Evolutionary conservation across 805 yeast genomes (phyloP).

Genomic region (Nakazawaea ishiwadae): DNA sequence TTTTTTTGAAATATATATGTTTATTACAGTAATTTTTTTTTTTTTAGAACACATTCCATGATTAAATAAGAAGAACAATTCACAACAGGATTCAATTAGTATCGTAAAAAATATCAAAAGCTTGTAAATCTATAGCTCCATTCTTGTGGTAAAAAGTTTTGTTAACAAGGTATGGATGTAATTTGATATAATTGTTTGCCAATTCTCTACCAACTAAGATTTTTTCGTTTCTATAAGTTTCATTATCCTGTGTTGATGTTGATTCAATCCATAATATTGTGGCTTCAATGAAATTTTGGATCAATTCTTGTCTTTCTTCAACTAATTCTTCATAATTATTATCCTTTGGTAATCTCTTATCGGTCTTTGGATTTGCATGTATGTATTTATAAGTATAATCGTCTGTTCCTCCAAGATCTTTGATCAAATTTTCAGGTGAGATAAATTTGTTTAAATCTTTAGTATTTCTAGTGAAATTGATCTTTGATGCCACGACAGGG

Average conservation of each 20-base stretch:
- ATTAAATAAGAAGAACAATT: too few species aligned
- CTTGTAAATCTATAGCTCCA: conserved; percentile 36
- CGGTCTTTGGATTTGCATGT: conserved; percentile 59
- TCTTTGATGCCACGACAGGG: conserved; percentile 92
- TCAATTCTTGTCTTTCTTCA: conserved; percentile 50
- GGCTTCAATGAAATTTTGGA: conserved; percentile 49
- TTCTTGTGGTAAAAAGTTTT: conserved; percentile 76
- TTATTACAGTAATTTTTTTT: conserved; percentile 13
- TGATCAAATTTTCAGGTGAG: conserved; percentile 56
- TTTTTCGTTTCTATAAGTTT: conserved; percentile 47
- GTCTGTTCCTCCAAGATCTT: conserved; percentile 72
- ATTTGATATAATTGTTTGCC: conserved; percentile 54
- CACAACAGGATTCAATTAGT: too few species aligned
- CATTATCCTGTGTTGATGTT: conserved; percentile 43
- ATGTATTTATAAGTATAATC: conserved; percentile 52
- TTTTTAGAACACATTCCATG: too few species aligned
- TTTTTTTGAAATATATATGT: neutral
- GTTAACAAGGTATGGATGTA: conserved; percentile 82
- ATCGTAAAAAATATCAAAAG: conserved; percentile 13
- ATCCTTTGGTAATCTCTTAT: conserved; percentile 39
- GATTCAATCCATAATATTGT: conserved; percentile 81
- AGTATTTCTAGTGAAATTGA: conserved; percentile 69
- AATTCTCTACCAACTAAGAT: conserved; percentile 47
- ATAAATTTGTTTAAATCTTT: conserved; percentile 67
- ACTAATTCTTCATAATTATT: conserved; percentile 40